A percentile compares a stretch with the other conserved stretches of the same genome.
Evolutionary conservation across 345 rosid genomes (phyloP).

Genomic region (Eucalyptus microcorys): DNA sequence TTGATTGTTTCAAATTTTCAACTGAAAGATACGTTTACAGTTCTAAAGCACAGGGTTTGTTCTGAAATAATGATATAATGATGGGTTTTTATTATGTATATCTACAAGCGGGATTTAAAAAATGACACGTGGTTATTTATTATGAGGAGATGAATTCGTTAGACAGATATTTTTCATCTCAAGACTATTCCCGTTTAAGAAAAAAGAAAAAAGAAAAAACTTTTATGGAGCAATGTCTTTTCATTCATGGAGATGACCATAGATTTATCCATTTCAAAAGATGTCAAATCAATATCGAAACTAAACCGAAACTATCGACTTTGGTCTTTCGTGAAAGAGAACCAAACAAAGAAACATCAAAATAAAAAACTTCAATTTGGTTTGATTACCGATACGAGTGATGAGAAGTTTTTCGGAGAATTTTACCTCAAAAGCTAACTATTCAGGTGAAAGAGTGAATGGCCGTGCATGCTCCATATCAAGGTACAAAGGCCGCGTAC

Average conservation of each 20-base stretch:
- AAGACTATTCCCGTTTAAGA: not conserved
- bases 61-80: not conserved
- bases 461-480: not conserved
- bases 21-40: not conserved
- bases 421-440: not conserved
- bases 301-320: not conserved
- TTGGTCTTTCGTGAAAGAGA: not conserved
- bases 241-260: not conserved
- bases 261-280: not conserved
- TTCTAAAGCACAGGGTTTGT: not conserved
- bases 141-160: not conserved
- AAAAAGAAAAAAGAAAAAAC: not conserved
- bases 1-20: not conserved
- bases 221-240: not conserved
- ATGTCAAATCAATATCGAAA: not conserved
- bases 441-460: not conserved
- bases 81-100: not conserved
- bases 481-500: not conserved
- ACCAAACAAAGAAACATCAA: not conserved
- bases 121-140: not conserved
- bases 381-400: not conserved
- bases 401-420: not conserved
- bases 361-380: not conserved
- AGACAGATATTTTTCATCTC: not conserved
- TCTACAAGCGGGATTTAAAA: not conserved